Conservation (phyloP, 176 grass and related monocot genomes). For the bread wheat (Triticum aestivum) region DNA sequence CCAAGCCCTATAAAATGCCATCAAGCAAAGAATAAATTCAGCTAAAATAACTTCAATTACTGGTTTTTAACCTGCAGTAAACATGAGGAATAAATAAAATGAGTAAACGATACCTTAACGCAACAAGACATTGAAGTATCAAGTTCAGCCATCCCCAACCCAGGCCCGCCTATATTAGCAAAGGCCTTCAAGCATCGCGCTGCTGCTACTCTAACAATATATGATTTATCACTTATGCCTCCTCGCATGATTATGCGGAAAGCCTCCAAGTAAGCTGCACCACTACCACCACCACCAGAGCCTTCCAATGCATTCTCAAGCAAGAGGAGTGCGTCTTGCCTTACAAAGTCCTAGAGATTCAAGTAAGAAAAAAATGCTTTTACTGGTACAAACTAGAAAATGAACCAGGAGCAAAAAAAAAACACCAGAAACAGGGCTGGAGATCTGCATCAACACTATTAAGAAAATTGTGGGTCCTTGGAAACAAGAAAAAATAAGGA, state of each 20-base stretch:
- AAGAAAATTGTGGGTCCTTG: background rate
- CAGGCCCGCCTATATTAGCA: slow-evolving; percentile 81
- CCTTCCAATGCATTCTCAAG: slow-evolving; percentile 95
- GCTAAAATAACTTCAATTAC: slow-evolving; percentile 14
- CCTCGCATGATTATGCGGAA: slow-evolving; percentile 88
- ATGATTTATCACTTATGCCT: slow-evolving; percentile 80
- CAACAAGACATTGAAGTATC: slow-evolving; percentile 87
- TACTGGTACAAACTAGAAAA: slow-evolving; percentile 27
- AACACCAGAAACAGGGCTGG: background rate
- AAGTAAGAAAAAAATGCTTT: slow-evolving; percentile 22
- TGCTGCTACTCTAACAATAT: slow-evolving; percentile 84
- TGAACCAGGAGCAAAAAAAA: slow-evolving; percentile 28
- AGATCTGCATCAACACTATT: slow-evolving; percentile 15
- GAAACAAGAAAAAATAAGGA: slow-evolving; percentile 11
- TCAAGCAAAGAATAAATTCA: slow-evolving; percentile 36
- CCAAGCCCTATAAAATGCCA: slow-evolving; percentile 64
- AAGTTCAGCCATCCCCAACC: slow-evolving; percentile 72
- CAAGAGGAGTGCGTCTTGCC: slow-evolving; percentile 88
- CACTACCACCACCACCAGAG: slow-evolving; percentile 63
- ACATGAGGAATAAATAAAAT: slow-evolving; percentile 7
- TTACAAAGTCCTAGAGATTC: slow-evolving; percentile 86
- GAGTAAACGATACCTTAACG: slow-evolving; percentile 71
- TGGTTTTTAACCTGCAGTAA: slow-evolving; percentile 12
- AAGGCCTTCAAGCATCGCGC: slow-evolving; percentile 95
- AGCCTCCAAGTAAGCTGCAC: slow-evolving; percentile 77